Evolutionary conservation across 2,329 filamentous ascomycete species (phyloP), one percentile per base, ranked within the genome.

Genomic region (Alternaria solani): DNA sequence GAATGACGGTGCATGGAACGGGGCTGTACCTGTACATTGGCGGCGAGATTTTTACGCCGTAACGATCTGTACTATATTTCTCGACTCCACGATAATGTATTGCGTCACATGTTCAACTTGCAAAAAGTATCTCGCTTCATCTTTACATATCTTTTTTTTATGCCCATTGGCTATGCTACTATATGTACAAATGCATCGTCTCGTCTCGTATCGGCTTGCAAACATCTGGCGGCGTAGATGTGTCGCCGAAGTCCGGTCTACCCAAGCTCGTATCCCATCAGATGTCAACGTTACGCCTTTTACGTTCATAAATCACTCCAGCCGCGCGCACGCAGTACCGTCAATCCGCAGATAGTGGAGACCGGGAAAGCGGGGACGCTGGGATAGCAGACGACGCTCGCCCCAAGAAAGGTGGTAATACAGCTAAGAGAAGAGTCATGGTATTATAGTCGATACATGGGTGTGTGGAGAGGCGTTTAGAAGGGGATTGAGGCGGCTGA

Each of bases 391-490:
- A 56, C 32, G 69, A 68, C 64, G 66, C 70, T 71, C 70, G 66
- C 60, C 66, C 58, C 68, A 72, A 71, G 52, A 74, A 74, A 68
- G 67, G 70, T 78, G 74, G 70, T 78, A 78, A 77, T 79, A 79
- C 76, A 79, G 70, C 66, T 66, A 78, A 75, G 73, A 75, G 74
- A 77, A 78, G 68, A 70, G 67, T 69, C 74, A 72, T 71, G 68
- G 64, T 67, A 75, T 74, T 75, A 74, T 72, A 63, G 67, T 70
- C 68, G 69, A 57, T 75, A 75, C 68, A 71, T 62, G 58, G 64
- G 61, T 65, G 53, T 59, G 51, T 51, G 57, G 59, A 42, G 55
- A 55, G 57, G 59, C 39, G 64, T 70, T 73, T 79, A 80, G 63
- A 80, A 80, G n/a, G 78, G 78, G 55, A 79, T 79, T 25, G 78